These are phyloP conservation scores for Tephrocybe sp. DNA, from an alignment of 768 basidiomycete species.

Conservation along the genomic window DNA sequence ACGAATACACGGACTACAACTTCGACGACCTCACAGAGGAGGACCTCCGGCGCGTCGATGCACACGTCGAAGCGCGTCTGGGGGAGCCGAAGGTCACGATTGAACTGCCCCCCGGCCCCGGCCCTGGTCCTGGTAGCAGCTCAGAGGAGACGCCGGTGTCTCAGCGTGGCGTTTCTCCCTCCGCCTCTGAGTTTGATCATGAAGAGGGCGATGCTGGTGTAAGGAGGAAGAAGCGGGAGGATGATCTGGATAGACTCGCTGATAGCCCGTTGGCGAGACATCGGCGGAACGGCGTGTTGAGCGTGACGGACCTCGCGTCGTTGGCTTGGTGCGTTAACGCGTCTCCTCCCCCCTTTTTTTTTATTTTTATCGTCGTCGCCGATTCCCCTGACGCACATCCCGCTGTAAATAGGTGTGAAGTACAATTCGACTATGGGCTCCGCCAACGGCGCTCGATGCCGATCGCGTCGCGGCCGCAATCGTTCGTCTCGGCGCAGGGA, in stretches of 20 bases:
- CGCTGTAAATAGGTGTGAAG: slow-evolving; percentile 86
- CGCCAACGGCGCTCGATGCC: slow-evolving; percentile 54
- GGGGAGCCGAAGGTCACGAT: slow-evolving; percentile 33
- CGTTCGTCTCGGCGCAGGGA: slow-evolving; percentile 58
- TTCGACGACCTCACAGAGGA: slow-evolving; percentile 58
- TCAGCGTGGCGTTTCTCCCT: no score
- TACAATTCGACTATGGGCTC: slow-evolving; percentile 76
- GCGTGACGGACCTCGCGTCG: slow-evolving; percentile 63
- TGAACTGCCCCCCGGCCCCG: no score
- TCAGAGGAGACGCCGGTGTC: no score
- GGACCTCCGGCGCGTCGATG: slow-evolving; percentile 54
- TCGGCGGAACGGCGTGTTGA: slow-evolving; percentile 45
- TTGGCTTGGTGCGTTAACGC: slow-evolving; percentile 53
- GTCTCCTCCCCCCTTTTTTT: not conserved
- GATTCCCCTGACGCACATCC: no score
- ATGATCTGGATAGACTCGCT: no score
- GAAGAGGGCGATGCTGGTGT: no score
- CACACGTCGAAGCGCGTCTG: slow-evolving; percentile 27
- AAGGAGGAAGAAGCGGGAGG: no score
- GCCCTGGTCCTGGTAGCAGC: no score
- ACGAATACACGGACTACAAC: slow-evolving; percentile 48
- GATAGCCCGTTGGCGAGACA: slow-evolving; percentile 45
- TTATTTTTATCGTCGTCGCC: no score
- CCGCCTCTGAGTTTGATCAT: no score
- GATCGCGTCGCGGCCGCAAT: slow-evolving; percentile 48